A percentile compares a stretch with the other conserved stretches of the same genome.
Evolutionary conservation across 768 basidiomycete species (phyloP).

Genomic region (Lentinus brumalis): DNA sequence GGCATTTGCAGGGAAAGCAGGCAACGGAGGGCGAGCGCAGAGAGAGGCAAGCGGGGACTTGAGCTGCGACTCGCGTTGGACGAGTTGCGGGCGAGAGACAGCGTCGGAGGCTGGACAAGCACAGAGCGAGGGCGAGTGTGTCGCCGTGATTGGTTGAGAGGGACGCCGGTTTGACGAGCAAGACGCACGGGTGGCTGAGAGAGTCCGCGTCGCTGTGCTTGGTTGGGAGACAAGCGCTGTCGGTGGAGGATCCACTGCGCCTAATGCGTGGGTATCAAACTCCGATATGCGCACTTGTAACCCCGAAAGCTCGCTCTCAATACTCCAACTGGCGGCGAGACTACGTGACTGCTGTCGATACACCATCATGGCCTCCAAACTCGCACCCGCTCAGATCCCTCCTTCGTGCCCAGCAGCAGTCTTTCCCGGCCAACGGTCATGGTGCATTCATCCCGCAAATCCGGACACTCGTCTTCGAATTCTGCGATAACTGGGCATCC

Average conservation of each 20-base stretch:
- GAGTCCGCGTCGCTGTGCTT: slow-evolving; percentile 20
- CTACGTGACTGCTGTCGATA: background rate
- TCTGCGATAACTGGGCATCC: slow-evolving; percentile 80
- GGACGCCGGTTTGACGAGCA: slow-evolving; percentile 20
- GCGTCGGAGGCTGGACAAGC: too few relatives aligned
- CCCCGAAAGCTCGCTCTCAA: slow-evolving; percentile 32
- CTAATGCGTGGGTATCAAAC: background rate
- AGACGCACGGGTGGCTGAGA: slow-evolving; percentile 38
- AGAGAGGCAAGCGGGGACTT: too few relatives aligned
- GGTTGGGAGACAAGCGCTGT: slow-evolving; percentile 9
- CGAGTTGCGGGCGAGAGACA: too few relatives aligned
- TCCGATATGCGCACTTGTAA: slow-evolving; percentile 19
- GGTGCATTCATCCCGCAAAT: slow-evolving; percentile 71
- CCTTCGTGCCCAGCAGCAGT: slow-evolving; percentile 50
- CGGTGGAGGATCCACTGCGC: background rate
- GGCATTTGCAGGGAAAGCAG: too few relatives aligned
- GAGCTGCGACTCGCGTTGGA: too few relatives aligned
- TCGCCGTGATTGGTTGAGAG: too few relatives aligned
- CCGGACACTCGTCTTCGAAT: slow-evolving; percentile 89
- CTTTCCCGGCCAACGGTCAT: slow-evolving; percentile 75
- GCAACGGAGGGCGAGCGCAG: too few relatives aligned
- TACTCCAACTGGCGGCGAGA: too few relatives aligned
- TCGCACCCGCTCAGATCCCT: slow-evolving; percentile 38
- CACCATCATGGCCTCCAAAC: slow-evolving; percentile 37
- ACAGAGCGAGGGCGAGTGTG: too few relatives aligned